Evolutionary conservation across 202 grass and related monocot species (phyloP), one percentile per base, ranked within the genome.

Genomic region (Hordeum pubiflorum): DNA sequence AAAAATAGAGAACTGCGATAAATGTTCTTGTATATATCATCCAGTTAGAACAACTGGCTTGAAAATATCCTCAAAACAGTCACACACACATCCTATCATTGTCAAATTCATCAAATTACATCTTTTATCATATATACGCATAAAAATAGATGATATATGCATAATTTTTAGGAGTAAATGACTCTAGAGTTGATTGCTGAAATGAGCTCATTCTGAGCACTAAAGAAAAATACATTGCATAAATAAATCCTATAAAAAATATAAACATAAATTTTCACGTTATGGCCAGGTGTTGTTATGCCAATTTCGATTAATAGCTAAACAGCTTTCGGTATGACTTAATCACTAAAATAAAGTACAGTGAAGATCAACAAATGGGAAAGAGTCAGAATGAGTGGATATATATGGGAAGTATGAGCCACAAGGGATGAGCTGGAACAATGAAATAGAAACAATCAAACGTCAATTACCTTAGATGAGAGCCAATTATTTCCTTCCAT

Each of bases 401-500:
- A n/a, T 54, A n/a, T 24, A 73, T 21, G 20, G 24, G 24, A 26
- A 50, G 39, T 50, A 48, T 34, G 20, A 39, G 54, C n/a, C 38
- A 44, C 46, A 55, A 57, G 10, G 26, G 24, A 76, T 26, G 15
- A 6, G 68, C 57, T 46, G 46, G 24, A 71, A 26, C 43, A 61
- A 63, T 77, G 11, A 79, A 48, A 32, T 70, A 68, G 34, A 68
- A 84, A 62, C 17, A 37, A 74, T 69, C 13, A 44, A 83, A 63
- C 75, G 33, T 23, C 37, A 3, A 34, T 87, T 87, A 98, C 96
- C 88, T 93, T 88, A 57, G 88, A 82, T 69, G 92, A 98, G 9
- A 98, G 86, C 96, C 96, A 98, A 82, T 89, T 98, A 67, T 98
- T 98, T 87, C 92, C 96, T 88, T 98, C 92, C 72, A 98, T 98